A percentile compares a stretch with the other conserved stretches of the same genome.
These are phyloP conservation scores for Amylocystis lapponica DNA, from an alignment of 768 basidiomycete species.

Conservation along the genomic window DNA sequence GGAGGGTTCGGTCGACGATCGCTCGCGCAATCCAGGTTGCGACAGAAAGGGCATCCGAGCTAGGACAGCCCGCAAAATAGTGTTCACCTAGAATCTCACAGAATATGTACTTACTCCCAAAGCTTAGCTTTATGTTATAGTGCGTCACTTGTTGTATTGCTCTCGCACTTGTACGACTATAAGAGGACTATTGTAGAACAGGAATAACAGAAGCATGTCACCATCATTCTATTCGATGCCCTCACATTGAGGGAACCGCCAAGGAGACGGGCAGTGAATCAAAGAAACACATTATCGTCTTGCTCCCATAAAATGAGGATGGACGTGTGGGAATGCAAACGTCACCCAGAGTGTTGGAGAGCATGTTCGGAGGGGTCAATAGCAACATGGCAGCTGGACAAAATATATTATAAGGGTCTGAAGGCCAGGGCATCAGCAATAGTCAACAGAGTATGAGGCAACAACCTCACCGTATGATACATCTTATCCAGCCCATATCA, in stretches of 20 bases:
- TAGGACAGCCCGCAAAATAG: slow-evolving; percentile 67
- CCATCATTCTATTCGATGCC: slow-evolving; percentile 22
- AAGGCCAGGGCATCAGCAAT: too few species aligned
- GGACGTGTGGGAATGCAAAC: slow-evolving; percentile 62
- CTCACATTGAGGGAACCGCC: slow-evolving; percentile 16
- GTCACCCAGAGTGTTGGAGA: slow-evolving; percentile 97
- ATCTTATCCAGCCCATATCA: not conserved
- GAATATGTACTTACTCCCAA: not conserved
- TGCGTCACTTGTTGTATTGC: not conserved
- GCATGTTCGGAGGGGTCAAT: slow-evolving; percentile 37
- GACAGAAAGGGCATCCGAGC: slow-evolving; percentile 79
- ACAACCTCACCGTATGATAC: not conserved
- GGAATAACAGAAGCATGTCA: slow-evolving; percentile 8
- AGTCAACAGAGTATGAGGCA: not conserved
- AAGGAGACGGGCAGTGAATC: slow-evolving; percentile 21
- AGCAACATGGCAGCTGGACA: too few species aligned
- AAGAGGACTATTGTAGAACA: not conserved
- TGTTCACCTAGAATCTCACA: slow-evolving; percentile 13
- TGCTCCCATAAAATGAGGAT: slow-evolving; percentile 97
- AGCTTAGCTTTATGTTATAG: not conserved
- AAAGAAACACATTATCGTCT: slow-evolving; percentile 34
- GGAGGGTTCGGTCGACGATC: slow-evolving; percentile 87
- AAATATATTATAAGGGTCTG: slow-evolving; percentile 4
- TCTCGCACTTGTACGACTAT: not conserved
- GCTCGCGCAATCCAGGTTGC: slow-evolving; percentile 93